These are phyloP conservation scores for Bipolaris zeicola DNA, from an alignment of 2,329 filamentous ascomycete genomes.

Conservation along the genomic window DNA sequence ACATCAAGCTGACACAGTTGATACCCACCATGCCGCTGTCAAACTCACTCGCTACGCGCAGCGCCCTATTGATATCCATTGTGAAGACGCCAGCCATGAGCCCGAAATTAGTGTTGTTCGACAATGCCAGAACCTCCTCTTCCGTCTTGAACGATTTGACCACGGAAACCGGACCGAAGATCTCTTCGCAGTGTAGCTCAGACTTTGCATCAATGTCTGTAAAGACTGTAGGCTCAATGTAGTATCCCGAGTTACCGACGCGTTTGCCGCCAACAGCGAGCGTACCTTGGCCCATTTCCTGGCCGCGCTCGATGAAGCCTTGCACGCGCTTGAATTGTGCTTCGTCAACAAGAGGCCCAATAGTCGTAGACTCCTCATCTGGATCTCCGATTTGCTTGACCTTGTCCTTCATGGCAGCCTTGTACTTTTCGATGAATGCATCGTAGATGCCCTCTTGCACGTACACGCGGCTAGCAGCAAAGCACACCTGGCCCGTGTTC, in stretches of 20 bases:
- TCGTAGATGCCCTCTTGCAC: slow-evolving; percentile 49
- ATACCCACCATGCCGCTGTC: slow-evolving; percentile 45
- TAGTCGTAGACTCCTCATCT: slow-evolving; percentile 33
- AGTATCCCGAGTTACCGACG: slow-evolving; percentile 40
- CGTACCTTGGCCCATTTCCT: slow-evolving; percentile 36
- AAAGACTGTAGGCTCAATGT: slow-evolving; percentile 46
- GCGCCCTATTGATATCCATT: slow-evolving; percentile 46
- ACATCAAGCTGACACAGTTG: slow-evolving; percentile 43
- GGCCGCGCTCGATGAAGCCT: slow-evolving; percentile 44
- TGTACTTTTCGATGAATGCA: slow-evolving; percentile 46
- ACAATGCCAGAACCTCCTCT: slow-evolving; percentile 47
- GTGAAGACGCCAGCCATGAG: slow-evolving; percentile 49
- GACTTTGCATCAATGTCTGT: slow-evolving; percentile 41
- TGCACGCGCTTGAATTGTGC: slow-evolving; percentile 44
- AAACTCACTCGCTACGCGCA: slow-evolving; percentile 41
- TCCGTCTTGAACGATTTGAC: slow-evolving; percentile 48
- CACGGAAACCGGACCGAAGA: slow-evolving; percentile 47
- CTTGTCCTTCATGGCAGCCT: slow-evolving; percentile 41
- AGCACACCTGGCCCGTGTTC: slow-evolving; percentile 49
- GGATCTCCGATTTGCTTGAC: slow-evolving; percentile 41
- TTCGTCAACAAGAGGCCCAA: slow-evolving; percentile 45
- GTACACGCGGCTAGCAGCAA: slow-evolving; percentile 47
- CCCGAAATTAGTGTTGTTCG: slow-evolving; percentile 49
- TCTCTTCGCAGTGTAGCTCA: slow-evolving; percentile 47
- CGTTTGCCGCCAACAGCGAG: slow-evolving; percentile 43